Evolutionary conservation across 2,329 filamentous ascomycete genomes (phyloP), one percentile per base, ranked within the genome.

Genomic region (Colletotrichum neosansevieriae): DNA sequence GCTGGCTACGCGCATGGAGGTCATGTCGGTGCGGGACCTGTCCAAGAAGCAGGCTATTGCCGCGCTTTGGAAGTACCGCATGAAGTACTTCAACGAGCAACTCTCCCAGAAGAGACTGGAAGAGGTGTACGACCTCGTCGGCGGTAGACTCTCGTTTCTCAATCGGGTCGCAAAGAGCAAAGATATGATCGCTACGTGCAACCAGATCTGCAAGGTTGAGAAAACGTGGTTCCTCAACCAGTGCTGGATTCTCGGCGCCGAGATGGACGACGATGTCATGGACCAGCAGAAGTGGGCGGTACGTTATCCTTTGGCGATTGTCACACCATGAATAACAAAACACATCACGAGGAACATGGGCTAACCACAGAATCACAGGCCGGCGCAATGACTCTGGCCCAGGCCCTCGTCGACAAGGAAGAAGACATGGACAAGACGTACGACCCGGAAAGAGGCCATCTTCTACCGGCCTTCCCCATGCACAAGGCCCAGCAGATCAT

Each of bases 201-300:
- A 96, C 92, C 77, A 82, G 64, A 92, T 93, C 74, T 88, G 87
- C 75, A 82, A 89, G 4, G 85, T 84, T 54, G 91, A 93, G 76
- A 92, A 91, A 80, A 89, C 86, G n/a, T 93, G 91, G 90, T 91
- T 93, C 72, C 81, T 93, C 9, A 92, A 92, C 79, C 89, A 91
- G 76, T 93, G 91, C 80, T 92, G 90, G 85, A 91, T 93, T 67
- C 84, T 93, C 3, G 91, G 91, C 11, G 81, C 81, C 58, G 89
- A 91, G 70, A 92, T 93, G 91, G 96, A 98, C 73, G 96, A 98
- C 79, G 96, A 99, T 76, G 96, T 98, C 73, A 98, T 98, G 91
- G 94, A 98, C 76, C 93, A 98, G 79, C 94, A 98, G 77, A 98
- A 98, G 79, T 98, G 94, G 84, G 93, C 94, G 51, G 92, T 94